Evolutionary conservation across 768 basidiomycete genomes (phyloP).

Genomic region (Podaxis sp.): DNA sequence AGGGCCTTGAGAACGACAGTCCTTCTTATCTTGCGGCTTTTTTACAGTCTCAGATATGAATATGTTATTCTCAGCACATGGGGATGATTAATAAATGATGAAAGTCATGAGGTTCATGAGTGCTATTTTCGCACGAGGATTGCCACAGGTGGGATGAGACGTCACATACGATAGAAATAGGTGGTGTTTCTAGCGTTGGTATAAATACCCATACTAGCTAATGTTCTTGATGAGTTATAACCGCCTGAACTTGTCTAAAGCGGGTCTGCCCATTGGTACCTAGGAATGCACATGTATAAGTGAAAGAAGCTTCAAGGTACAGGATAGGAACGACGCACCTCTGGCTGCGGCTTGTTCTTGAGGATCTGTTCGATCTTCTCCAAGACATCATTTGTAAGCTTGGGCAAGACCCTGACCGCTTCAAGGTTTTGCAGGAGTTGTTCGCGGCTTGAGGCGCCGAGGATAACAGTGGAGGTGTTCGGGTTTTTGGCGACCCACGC

Average conservation of each 20-base stretch:
- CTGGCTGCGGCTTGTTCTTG: constrained; percentile 1
- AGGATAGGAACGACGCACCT: not conserved
- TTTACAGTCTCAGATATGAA: not conserved
- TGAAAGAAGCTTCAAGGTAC: not conserved
- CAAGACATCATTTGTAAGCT: not conserved
- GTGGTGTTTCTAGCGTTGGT: not conserved
- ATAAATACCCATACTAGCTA: no score
- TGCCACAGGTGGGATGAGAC: not conserved
- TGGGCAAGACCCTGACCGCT: constrained; percentile 30
- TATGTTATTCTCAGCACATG: not conserved
- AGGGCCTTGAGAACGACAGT: not conserved
- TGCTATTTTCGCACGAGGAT: not conserved
- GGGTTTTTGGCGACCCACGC: constrained; percentile 77
- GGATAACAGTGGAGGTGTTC: constrained; percentile 66
- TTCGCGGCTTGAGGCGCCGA: constrained; percentile 63
- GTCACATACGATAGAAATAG: not conserved
- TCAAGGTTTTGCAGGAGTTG: constrained; percentile 70
- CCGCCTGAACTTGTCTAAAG: not conserved
- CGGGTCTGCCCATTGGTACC: not conserved
- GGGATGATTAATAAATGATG: not conserved
- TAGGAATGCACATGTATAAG: not conserved
- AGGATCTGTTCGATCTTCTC: constrained; percentile 3
- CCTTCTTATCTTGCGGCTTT: not conserved
- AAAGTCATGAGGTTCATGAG: not conserved
- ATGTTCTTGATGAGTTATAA: not conserved